Conservation (phyloP, 2,329 filamentous ascomycete genomes). For the Cercospora zeae-maydis region DNA sequence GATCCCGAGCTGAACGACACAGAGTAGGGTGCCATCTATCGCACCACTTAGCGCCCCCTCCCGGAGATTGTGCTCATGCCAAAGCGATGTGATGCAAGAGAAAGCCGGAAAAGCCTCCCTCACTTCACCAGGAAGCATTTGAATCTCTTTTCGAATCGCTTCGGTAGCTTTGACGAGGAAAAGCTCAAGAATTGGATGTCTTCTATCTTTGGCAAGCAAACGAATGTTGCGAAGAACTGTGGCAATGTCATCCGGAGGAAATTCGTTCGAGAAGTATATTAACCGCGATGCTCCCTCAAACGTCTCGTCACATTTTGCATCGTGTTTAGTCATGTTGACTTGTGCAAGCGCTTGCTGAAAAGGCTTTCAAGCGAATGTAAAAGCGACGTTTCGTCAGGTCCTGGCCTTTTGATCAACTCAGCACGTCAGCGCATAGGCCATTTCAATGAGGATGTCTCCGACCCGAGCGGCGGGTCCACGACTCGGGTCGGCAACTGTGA, state of each 20-base stretch:
- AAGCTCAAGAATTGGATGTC: slow-evolving; percentile 37
- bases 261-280: slow-evolving; percentile 49
- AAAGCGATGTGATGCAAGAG: slow-evolving; percentile 36
- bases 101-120: slow-evolving; percentile 38
- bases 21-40: slow-evolving; percentile 46
- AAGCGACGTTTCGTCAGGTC: neutral
- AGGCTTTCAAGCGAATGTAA: neutral
- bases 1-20: slow-evolving; percentile 41
- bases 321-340: neutral
- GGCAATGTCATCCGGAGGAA: slow-evolving; percentile 46
- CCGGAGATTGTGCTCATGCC: slow-evolving; percentile 39
- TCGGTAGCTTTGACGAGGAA: slow-evolving; percentile 44
- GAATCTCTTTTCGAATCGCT: slow-evolving; percentile 43
- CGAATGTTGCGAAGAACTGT: slow-evolving; percentile 42
- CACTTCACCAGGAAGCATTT: slow-evolving; percentile 31
- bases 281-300: slow-evolving; percentile 20
- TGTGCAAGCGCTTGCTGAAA: neutral
- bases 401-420: neutral
- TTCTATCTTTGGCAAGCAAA: slow-evolving; percentile 38
- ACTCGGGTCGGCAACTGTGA: neutral
- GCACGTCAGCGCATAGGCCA: neutral
- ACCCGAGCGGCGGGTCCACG: neutral
- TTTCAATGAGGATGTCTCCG: neutral
- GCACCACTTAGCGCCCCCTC: slow-evolving; percentile 43
- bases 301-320: neutral